A percentile compares a stretch with the other conserved stretches of the same genome.
These are phyloP conservation scores for Piromyces finnis DNA, from an alignment of 192 early-diverging fungal species.

Conservation along the genomic window DNA sequence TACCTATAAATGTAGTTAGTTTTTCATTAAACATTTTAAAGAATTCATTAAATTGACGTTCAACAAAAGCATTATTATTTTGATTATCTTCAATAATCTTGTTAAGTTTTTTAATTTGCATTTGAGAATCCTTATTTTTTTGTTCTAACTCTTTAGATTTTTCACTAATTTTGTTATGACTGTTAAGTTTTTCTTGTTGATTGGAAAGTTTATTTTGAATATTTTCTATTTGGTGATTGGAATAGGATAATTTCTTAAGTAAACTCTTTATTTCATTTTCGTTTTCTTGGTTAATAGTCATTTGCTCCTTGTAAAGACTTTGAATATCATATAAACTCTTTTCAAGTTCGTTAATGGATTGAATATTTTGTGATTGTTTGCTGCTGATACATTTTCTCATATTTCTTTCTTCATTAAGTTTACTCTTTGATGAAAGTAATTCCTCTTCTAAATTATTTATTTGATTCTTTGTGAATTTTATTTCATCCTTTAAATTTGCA, in stretches of 20 bases:
- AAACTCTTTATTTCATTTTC: not conserved
- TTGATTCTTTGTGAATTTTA: too few species aligned
- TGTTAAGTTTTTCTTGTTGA: not conserved
- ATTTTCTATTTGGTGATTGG: not conserved
- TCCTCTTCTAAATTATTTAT: not conserved
- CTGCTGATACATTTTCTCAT: not conserved
- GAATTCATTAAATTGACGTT: not conserved
- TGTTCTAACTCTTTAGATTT: not conserved
- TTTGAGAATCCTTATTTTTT: not conserved
- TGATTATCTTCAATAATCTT: not conserved
- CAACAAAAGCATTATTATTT: not conserved
- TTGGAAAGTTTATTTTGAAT: not conserved
- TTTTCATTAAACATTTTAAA: not conserved
- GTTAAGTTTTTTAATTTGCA: not conserved
- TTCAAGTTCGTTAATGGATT: not conserved
- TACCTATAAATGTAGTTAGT: not conserved
- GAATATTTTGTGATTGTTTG: not conserved
- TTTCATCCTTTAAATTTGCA: too few species aligned
- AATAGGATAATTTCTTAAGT: not conserved
- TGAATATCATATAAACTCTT: not conserved
- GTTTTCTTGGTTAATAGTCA: not conserved
- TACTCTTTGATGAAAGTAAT: not conserved
- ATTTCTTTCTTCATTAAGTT: not conserved
- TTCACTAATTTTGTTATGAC: not conserved
- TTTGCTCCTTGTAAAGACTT: not conserved